Conservation (phyloP, 768 basidiomycete genomes). For the Cystoderma amianthinum region DNA sequence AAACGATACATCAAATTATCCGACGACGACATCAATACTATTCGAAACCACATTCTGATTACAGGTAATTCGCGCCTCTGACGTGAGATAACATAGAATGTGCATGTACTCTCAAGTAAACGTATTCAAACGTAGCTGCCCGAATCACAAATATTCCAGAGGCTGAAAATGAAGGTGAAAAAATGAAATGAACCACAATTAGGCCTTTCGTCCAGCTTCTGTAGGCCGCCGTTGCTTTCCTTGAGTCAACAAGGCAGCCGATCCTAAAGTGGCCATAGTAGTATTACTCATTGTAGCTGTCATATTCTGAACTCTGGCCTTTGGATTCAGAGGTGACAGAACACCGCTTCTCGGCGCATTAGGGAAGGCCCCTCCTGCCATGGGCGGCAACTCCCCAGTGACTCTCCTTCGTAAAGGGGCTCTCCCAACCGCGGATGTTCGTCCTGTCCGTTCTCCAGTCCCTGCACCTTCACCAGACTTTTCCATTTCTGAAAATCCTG, state of each 20-base stretch:
- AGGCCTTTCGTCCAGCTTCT: not conserved
- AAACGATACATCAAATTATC: slow-evolving; percentile 48
- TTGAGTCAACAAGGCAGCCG: slow-evolving; percentile 13
- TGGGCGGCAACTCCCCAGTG: slow-evolving; percentile 42
- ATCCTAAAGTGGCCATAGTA: slow-evolving; percentile 7
- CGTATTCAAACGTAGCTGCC: too few relatives aligned
- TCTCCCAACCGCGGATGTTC: slow-evolving; percentile 20
- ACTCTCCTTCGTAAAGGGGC: slow-evolving; percentile 56
- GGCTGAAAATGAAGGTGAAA: not conserved
- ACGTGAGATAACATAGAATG: too few relatives aligned
- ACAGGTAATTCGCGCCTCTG: slow-evolving; percentile 13
- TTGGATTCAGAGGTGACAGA: slow-evolving; percentile 71
- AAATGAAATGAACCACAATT: not conserved
- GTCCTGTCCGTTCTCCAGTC: slow-evolving; percentile 8
- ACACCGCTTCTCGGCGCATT: slow-evolving; percentile 34
- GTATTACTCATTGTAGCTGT: not conserved
- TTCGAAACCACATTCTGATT: slow-evolving; percentile 52
- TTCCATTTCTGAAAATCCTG: slow-evolving; percentile 40
- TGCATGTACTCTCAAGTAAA: too few relatives aligned
- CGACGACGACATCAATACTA: slow-evolving; percentile 53
- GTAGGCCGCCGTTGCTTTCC: slow-evolving; percentile 1
- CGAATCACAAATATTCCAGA: too few relatives aligned
- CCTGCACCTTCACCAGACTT: slow-evolving; percentile 24
- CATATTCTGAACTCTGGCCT: slow-evolving; percentile 34
- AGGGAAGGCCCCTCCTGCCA: slow-evolving; percentile 15